Conservation (phyloP, 1,284 basidiomycete genomes). For the Golubevia sp. region DNA sequence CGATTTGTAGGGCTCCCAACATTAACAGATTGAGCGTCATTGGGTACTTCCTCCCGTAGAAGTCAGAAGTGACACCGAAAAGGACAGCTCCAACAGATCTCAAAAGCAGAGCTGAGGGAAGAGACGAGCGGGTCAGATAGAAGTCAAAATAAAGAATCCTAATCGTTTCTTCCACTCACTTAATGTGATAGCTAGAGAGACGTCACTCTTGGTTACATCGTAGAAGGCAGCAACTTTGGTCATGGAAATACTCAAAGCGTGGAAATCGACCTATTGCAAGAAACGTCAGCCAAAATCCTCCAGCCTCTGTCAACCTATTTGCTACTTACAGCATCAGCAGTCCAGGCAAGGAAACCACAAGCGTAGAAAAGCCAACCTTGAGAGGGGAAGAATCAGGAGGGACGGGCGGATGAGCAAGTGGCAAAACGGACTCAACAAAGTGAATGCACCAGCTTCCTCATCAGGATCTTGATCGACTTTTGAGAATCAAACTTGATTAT, state of each 20-base stretch:
- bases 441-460: no score
- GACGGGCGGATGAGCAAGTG: no score
- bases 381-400: slow-evolving; percentile 15
- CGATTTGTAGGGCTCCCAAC: slow-evolving; percentile 33
- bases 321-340: slow-evolving; percentile 25
- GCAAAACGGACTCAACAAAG: no score
- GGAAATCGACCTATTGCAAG: slow-evolving; percentile 16
- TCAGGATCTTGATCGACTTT: no score
- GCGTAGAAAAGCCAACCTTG: slow-evolving; percentile 29
- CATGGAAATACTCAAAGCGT: slow-evolving; percentile 30
- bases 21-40: slow-evolving; percentile 33
- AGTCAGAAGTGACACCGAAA: slow-evolving; percentile 23
- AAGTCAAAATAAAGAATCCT: no score
- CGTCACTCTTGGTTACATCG: slow-evolving; percentile 26
- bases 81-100: slow-evolving; percentile 35
- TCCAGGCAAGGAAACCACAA: slow-evolving; percentile 28
- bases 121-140: no score
- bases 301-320: no score
- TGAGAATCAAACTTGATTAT: no score
- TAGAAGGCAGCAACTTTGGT: slow-evolving; percentile 30
- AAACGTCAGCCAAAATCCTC: no score
- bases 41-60: slow-evolving; percentile 21
- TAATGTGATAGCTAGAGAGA: slow-evolving; percentile 32
- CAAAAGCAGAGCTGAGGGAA: slow-evolving; percentile 29
- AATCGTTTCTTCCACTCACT: no score